Evolutionary conservation across 2,329 filamentous ascomycete species (phyloP).

Genomic region (Fulvia fulva): DNA sequence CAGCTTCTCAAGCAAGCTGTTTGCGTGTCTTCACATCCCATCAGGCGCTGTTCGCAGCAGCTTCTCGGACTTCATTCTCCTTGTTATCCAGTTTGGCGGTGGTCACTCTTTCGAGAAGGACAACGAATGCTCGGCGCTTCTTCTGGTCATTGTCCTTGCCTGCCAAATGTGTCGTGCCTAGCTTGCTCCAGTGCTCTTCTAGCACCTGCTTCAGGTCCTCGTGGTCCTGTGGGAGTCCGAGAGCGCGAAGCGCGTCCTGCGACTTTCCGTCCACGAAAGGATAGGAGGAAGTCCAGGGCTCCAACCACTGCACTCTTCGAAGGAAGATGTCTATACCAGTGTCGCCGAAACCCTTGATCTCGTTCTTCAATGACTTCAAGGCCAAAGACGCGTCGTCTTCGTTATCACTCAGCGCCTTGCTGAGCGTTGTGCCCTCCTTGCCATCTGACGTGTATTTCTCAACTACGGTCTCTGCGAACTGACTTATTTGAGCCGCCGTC

Average conservation of each 20-base stretch:
- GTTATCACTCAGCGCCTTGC: conserved; percentile 33
- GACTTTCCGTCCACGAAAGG: conserved; percentile 40
- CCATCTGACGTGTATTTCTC: conserved; percentile 33
- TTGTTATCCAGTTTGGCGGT: conserved; percentile 39
- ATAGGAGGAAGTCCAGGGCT: conserved; percentile 34
- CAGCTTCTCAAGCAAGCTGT: not conserved
- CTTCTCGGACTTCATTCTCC: conserved; percentile 4
- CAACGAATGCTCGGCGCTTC: conserved; percentile 39
- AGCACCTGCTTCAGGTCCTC: conserved; percentile 34
- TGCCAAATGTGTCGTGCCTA: conserved; percentile 30
- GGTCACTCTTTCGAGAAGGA: conserved; percentile 37
- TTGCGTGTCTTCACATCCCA: not conserved
- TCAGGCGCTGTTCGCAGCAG: not conserved
- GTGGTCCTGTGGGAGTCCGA: conserved; percentile 36
- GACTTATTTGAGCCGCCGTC: conserved; percentile 40
- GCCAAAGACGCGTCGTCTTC: conserved; percentile 29
- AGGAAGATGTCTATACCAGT: conserved; percentile 43
- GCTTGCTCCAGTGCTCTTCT: conserved; percentile 35
- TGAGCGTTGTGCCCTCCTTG: conserved; percentile 30
- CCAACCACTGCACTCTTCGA: conserved; percentile 38
- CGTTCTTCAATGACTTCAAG: conserved; percentile 31
- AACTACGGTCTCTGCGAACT: conserved; percentile 32
- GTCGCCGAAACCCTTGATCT: conserved; percentile 41
- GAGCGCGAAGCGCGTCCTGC: conserved; percentile 31
- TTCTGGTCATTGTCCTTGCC: conserved; percentile 33